Percentiles rank a stretch among this genome's conserved stretches.
phyloP scores from a whole-genome alignment of 164 flowering plant species.

The Magnolia changhungtana region DNA sequence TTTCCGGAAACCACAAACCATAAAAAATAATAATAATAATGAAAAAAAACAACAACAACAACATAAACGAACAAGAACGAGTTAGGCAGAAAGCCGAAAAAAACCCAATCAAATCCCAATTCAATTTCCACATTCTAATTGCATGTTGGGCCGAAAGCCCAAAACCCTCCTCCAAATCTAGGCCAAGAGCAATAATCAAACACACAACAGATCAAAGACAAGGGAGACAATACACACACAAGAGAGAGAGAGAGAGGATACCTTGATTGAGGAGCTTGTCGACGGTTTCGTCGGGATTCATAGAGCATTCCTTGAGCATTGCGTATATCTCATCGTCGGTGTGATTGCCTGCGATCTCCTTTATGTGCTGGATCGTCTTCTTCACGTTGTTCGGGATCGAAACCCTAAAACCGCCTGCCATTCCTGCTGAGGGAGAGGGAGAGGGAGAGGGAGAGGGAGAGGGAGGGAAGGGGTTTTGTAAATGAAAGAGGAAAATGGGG shows the following conservation, averaged over 20 bases:
- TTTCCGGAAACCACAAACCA: too few species aligned
- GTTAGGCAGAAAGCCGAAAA: too few species aligned
- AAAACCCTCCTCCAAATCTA: background rate
- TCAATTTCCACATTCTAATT: background rate
- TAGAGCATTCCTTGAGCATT: conserved; percentile 78
- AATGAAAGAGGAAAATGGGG: conserved; percentile 6
- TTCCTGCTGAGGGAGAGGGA: conserved; percentile 23
- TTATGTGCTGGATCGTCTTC: conserved; percentile 69
- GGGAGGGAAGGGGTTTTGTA: conserved; percentile 6
- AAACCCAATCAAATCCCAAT: background rate
- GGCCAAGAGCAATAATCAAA: background rate
- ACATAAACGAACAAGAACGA: too few species aligned
- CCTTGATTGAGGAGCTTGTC: conserved; percentile 75
- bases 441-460: conserved; percentile 1
- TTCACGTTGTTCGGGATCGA: conserved; percentile 50
- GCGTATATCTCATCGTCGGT: conserved; percentile 79
- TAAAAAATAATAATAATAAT: too few species aligned
- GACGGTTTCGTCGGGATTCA: conserved; percentile 89
- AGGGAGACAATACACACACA: too few species aligned
- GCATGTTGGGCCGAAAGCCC: background rate
- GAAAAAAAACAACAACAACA: too few species aligned
- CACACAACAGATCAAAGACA: background rate
- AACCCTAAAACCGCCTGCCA: conserved; percentile 63
- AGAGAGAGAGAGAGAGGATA: conserved; percentile 7
- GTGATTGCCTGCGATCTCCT: conserved; percentile 75